Evolutionary conservation across 331 rosid genomes (phyloP).

Genomic region (Rosa hybrid): DNA sequence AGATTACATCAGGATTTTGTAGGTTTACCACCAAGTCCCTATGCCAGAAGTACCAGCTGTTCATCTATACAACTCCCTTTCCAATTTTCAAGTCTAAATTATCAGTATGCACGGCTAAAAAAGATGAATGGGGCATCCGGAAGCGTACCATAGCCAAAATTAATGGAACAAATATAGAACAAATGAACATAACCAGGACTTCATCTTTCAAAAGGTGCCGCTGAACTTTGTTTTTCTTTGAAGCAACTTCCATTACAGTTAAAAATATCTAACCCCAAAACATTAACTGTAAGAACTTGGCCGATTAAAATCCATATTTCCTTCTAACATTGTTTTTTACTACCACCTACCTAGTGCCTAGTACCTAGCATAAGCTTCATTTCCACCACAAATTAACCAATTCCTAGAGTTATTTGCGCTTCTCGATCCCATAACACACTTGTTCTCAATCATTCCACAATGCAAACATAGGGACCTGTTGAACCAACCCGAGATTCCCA

Average conservation of each 20-base stretch:
- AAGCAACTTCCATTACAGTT: background rate
- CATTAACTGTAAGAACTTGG: background rate
- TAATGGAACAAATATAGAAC: background rate
- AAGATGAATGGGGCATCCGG: background rate
- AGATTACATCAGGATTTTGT: background rate
- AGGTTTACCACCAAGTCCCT: background rate
- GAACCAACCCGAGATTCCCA: slow-evolving; percentile 63
- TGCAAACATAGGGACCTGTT: slow-evolving; percentile 82
- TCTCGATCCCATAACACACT: background rate
- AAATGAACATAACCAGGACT: background rate
- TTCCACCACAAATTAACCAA: slow-evolving; percentile 19
- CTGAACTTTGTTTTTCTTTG: background rate
- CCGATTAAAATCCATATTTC: slow-evolving; percentile 2
- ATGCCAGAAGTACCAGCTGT: background rate
- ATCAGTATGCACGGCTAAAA: background rate
- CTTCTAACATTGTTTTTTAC: background rate
- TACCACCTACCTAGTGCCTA: slow-evolving; percentile 7
- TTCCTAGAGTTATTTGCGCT: background rate
- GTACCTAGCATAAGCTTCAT: background rate
- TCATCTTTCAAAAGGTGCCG: background rate
- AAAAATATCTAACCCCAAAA: slow-evolving; percentile 6
- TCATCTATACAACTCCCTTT: background rate
- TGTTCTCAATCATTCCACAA: slow-evolving; percentile 64
- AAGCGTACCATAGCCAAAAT: background rate
- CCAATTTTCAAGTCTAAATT: background rate